Base-by-base conservation (phyloP, 192 early-diverging fungal species). In the Mortierella hygrophila region DNA sequence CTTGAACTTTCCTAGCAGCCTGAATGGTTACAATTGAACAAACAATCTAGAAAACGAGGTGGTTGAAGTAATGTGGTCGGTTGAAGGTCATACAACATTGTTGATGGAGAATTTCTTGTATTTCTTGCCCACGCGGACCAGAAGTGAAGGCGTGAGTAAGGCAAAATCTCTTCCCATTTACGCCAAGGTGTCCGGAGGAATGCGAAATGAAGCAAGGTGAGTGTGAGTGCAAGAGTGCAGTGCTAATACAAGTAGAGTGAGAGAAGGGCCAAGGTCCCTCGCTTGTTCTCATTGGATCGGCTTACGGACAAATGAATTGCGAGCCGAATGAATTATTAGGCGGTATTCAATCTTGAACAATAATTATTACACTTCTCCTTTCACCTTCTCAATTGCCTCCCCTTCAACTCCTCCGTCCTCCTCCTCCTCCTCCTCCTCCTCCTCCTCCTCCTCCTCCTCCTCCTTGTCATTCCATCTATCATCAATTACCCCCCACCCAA, bases 181-280 rank as follows among this genome's bases (percentile, higher is more conserved):
- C 60, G 60, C 60, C 60, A 65, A 65, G 55, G 60, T n/a, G n/a
- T n/a, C n/a, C n/a, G n/a, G 60, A 65, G 60, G 11, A 65, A 65
- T 65, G 26, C 32, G 11, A 32, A 65, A 32, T 65, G 60, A 26
- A 65, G 60, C 60, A 32, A 55, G 18, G 49, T 21, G 49, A 0
- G 49, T 52, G 18, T 52, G 49, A 52, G 49, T 52, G 18, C 21
- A 52, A 52, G 49, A 21, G 20, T 52, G 55, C 60, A 35, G 60
- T 65, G 60, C 29, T 32, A 13, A 15, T 15, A 11, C 13, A 46
- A 46, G 2, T 1, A 1, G 13, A 46, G 44, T 46, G 44, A 46
- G 26, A 65, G 26, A 1, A 32, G 2, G 60, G 26, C 15, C 60
- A 65, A 11, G 60, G 60, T 65, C 60, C 18, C 49, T 35, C 60